These are phyloP conservation scores for Fusarium algeriense DNA, from an alignment of 2,329 filamentous ascomycete species.

Conservation along the genomic window DNA sequence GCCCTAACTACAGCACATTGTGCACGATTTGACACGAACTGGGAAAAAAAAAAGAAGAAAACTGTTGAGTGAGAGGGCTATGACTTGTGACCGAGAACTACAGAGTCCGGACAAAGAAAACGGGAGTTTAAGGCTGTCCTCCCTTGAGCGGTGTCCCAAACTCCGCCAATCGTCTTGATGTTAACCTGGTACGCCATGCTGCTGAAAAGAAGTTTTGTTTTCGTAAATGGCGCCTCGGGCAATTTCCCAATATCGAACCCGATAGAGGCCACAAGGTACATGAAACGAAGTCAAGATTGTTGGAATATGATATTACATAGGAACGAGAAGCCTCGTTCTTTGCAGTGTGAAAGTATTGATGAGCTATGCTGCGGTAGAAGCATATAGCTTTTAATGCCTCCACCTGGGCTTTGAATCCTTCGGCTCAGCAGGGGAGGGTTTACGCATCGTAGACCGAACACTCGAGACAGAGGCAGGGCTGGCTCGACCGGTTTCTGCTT, in stretches of 20 bases:
- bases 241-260: slow-evolving; percentile 15
- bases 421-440: slow-evolving; percentile 43
- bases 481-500: slow-evolving; percentile 58
- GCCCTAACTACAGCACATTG: slow-evolving; percentile 29
- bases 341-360: slow-evolving; percentile 29
- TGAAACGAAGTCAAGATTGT: slow-evolving; percentile 36
- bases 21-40: slow-evolving; percentile 28
- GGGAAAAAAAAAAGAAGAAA: slow-evolving; percentile 15
- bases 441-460: slow-evolving; percentile 55
- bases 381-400: slow-evolving; percentile 52
- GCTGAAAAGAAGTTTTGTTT: slow-evolving; percentile 40
- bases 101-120: slow-evolving; percentile 34
- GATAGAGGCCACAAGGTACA: slow-evolving; percentile 17
- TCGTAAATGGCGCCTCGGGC: slow-evolving; percentile 44
- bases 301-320: slow-evolving; percentile 39
- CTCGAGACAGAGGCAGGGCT: slow-evolving; percentile 63
- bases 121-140: slow-evolving; percentile 30
- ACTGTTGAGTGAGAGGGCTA: slow-evolving; percentile 23
- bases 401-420: slow-evolving; percentile 64
- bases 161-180: slow-evolving; percentile 40
- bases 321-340: slow-evolving; percentile 31
- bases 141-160: slow-evolving; percentile 38
- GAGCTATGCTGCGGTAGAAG: neutral
- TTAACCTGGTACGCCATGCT: slow-evolving; percentile 47
- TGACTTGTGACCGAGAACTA: slow-evolving; percentile 23